Evolutionary conservation across 1,284 basidiomycete genomes (phyloP).

Genomic region (Cystobasidium sp.): DNA sequence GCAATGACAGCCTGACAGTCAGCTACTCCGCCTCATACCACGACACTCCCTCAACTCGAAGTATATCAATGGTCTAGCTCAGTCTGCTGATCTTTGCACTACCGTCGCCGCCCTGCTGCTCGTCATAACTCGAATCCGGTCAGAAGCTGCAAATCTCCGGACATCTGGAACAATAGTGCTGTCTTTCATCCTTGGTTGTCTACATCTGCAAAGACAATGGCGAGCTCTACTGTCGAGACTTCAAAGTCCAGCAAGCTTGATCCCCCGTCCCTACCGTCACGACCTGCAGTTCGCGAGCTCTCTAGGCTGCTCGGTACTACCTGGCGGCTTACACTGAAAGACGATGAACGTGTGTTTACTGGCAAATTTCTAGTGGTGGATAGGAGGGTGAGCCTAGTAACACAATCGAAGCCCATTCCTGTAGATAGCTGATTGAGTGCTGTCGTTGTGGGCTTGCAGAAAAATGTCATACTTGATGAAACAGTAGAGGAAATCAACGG

Average conservation of each 20-base stretch:
- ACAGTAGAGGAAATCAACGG: conserved; percentile 26
- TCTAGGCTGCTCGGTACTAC: conserved; percentile 19
- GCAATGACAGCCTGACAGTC: neutral
- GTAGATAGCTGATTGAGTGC: neutral
- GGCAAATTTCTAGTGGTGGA: conserved; percentile 33
- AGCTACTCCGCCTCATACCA: neutral
- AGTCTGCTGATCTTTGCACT: neutral
- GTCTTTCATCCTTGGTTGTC: too few species aligned
- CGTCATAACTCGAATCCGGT: neutral
- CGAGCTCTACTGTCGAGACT: neutral
- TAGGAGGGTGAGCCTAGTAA: conserved; percentile 11
- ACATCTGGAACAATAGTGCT: too few species aligned
- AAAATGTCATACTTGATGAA: conserved; percentile 36
- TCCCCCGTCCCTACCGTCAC: neutral
- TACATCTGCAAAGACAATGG: neutral
- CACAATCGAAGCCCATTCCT: neutral
- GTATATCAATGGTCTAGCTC: neutral
- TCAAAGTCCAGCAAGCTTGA: too few species aligned
- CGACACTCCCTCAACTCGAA: neutral
- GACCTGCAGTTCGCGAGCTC: conserved; percentile 10
- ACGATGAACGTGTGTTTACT: conserved; percentile 14
- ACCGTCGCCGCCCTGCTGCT: neutral
- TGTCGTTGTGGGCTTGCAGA: neutral
- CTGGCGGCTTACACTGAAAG: conserved; percentile 29
- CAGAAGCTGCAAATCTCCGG: too few species aligned